Evolutionary conservation across 2,329 filamentous ascomycete genomes (phyloP), one percentile per base, ranked within the genome.

Genomic region (Kalmusia sp.): DNA sequence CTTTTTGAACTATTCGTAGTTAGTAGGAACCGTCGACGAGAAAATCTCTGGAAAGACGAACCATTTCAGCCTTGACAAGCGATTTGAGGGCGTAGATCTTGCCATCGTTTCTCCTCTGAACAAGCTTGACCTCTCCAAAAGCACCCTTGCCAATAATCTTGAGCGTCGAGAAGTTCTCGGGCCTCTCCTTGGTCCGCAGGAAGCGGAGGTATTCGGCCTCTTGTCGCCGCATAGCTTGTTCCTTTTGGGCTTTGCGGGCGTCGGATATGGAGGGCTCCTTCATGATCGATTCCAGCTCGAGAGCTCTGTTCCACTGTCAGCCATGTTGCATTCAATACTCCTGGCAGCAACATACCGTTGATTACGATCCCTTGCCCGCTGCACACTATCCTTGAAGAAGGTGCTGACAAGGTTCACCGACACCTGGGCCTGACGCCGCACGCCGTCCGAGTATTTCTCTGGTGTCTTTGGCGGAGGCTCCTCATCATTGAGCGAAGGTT

Each of bases 71-170:
- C 82, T 99, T 99, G 77, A 99, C 92, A 63, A 99, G 82, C 39
- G 93, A 98, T 81, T 99, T 99, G 82, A 99, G 89, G 55, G 95
- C 95, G 69, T 98, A 99, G 60, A 99, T 93, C 78, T 96, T 96
- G 77, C 91, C 92, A 69, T 98, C 95, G 48, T 91, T 87, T 83
- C 93, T 96, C 79, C 96, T 91, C 79, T 96, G 93, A 53, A 99
- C 95, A 57, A 99, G 84, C 79, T 96, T 96, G 68, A 99, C 95
- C 77, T 99, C 95, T 74, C 95, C 95, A 70, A 99, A 99, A 12
- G 95, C 95, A 77, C 95, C 95, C 82, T 99, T 99, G 71, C 95
- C 95, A 66, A 99, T 99, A 65, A 98, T 93, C 82, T 98, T 98
- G 77, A 98, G 84, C 1, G 93, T 98, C 60, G 87, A 87, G 82